phyloP scores from a whole-genome alignment of 768 basidiomycete genomes.

The Boletus reticuloceps region DNA sequence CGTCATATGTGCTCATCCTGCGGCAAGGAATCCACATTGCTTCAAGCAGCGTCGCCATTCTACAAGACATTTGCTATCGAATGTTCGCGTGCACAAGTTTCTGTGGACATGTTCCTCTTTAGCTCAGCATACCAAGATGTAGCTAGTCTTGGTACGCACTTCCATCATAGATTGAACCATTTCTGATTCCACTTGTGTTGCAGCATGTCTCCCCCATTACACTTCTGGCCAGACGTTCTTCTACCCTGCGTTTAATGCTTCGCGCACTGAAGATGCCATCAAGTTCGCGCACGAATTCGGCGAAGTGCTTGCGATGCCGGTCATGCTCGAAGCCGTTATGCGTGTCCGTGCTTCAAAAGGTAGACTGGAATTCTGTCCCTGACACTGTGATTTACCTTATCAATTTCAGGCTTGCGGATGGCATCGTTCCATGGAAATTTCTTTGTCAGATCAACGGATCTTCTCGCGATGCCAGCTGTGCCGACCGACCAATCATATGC shows the following conservation, averaged over 20 bases:
- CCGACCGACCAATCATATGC: slow-evolving; percentile 95
- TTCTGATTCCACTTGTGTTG: neutral
- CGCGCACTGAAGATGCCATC: slow-evolving; percentile 90
- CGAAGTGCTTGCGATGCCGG: slow-evolving; percentile 86
- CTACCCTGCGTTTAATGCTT: slow-evolving; percentile 97
- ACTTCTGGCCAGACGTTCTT: slow-evolving; percentile 98
- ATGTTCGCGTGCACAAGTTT: slow-evolving; percentile 94
- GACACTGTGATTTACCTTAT: neutral
- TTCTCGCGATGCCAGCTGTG: slow-evolving; percentile 95
- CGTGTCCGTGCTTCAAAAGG: slow-evolving; percentile 97
- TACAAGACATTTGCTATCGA: slow-evolving; percentile 99
- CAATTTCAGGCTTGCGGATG: slow-evolving; percentile 77
- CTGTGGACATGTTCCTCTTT: slow-evolving; percentile 99
- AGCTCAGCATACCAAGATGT: slow-evolving; percentile 93
- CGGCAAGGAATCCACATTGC: slow-evolving; percentile 78
- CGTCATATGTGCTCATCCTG: neutral
- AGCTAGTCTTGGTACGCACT: slow-evolving; percentile 71
- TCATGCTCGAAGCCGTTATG: slow-evolving; percentile 96
- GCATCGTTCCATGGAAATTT: slow-evolving; percentile 98
- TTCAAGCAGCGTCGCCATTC: slow-evolving; percentile 92
- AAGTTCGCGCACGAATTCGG: slow-evolving; percentile 99
- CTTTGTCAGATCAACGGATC: slow-evolving; percentile 95
- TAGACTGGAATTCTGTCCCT: slow-evolving; percentile 27
- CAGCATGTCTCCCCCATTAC: slow-evolving; percentile 92
- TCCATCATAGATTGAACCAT: neutral